A percentile compares a stretch with the other conserved stretches of the same genome.
Conservation (phyloP, 352 stramenopile genomes). For the Thraustotheca clavata region DNA sequence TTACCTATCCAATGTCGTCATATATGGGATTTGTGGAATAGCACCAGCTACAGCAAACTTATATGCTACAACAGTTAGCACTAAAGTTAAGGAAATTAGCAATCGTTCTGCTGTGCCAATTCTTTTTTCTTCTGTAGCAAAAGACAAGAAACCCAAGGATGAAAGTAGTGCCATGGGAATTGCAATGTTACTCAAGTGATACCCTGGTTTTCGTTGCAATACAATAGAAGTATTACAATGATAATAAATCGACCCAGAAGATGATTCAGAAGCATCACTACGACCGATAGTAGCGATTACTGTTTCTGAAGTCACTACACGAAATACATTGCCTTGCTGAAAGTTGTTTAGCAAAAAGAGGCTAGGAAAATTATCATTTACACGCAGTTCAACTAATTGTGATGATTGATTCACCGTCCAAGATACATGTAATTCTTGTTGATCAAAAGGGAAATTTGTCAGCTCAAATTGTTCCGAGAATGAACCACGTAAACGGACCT, state of each 20-base stretch:
- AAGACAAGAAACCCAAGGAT: slow-evolving; percentile 24
- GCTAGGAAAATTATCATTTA: slow-evolving; percentile 10
- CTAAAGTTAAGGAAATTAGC: slow-evolving; percentile 27
- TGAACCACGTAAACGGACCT: slow-evolving; percentile 2
- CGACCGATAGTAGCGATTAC: slow-evolving; percentile 10
- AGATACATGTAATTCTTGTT: background rate
- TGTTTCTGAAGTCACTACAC: slow-evolving; percentile 21
- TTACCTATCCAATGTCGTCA: slow-evolving; percentile 27
- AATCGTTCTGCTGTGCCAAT: slow-evolving; percentile 20
- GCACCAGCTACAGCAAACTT: slow-evolving; percentile 26
- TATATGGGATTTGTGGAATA: slow-evolving; percentile 31
- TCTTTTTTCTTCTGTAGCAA: slow-evolving; percentile 22
- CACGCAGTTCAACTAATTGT: background rate
- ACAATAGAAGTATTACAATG: slow-evolving; percentile 7
- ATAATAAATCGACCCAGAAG: background rate
- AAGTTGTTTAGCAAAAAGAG: slow-evolving; percentile 12
- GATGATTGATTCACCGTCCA: background rate
- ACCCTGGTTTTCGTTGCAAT: slow-evolving; percentile 26
- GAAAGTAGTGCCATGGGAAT: slow-evolving; percentile 26
- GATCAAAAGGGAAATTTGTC: slow-evolving; percentile 5
- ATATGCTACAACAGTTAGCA: slow-evolving; percentile 29
- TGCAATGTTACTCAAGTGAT: slow-evolving; percentile 28
- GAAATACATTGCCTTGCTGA: slow-evolving; percentile 19
- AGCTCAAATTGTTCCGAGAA: slow-evolving; percentile 15
- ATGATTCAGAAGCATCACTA: slow-evolving; percentile 22